Evolutionary conservation across 306 rosid genomes (phyloP), one percentile per base, ranked within the genome.

Genomic region (Glycine soja): DNA sequence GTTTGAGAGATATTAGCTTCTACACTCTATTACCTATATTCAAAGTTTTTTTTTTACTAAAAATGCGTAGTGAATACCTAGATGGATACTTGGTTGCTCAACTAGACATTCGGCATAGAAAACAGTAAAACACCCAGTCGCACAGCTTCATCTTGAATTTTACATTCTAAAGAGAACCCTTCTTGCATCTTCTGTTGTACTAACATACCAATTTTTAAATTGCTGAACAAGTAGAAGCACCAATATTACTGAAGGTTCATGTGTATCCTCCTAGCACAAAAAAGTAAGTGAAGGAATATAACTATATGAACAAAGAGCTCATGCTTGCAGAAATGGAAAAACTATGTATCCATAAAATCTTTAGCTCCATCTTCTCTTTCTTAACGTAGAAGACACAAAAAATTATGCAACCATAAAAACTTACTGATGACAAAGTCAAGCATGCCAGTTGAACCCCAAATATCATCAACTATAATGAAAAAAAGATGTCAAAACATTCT

Each of bases 71-170:
- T 42, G 69, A 24, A 24, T 24, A 24, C 50, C 15, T 59, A 77
- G 11, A 5, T 69, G 74, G 56, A 74, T 15, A 40, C 69, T 19
- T n/a, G 34, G 56, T 38, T 32, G 59, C 74, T 65, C 71, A 64
- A 43, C 53, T 53, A 76, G 61, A 61, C 65, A 78, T 52, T 74
- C 6, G 74, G 54, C 75, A 79, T 42, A 10, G 58, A 52, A 72
- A 36, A 51, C 59, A 42, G 50, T n/a, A 72, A 65, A 65, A 75
- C 75, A 6, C 24, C 34, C 30, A 24, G 30, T 24, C 30, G 30
- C 19, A 12, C 3, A 34, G 56, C 53, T 76, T 65, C 45, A 57
- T 80, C 61, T 69, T 79, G 30, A 24, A 24, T 24, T 24, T 24
- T 24, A 24, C 30, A 24, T 24, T 24, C 30, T 24, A 24, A 57